Base-by-base conservation (phyloP, 768 basidiomycete genomes). In the Mycena polygramma region DNA sequence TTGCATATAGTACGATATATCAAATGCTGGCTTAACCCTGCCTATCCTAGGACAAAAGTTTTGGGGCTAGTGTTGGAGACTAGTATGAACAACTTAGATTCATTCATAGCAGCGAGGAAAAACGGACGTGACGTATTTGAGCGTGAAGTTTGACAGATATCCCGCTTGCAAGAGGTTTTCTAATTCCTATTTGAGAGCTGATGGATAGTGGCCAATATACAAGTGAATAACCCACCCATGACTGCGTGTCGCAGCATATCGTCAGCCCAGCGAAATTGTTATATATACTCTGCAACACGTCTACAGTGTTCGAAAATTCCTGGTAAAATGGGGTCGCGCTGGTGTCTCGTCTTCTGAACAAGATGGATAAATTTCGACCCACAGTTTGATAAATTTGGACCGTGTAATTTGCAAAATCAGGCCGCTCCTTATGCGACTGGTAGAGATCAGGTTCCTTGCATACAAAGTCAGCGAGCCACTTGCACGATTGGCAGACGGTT, bases 381-480 rank as follows among this genome's bases (percentile, higher is more conserved):
- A 53, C 52, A 4, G 26, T 35, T 15, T 53, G 20, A 17, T 53
- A 53, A 7, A 53, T 17, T 30, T 26, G 13, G 30, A 53, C 17
- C 11, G 52, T 53, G 30, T 53, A 53, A 11, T 53, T 53, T 30
- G 52, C 11, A 13, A 35, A 8, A 53, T 35, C 1, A 1, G 52
- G 52, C 14, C 52, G 52, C 52, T 53, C 26, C 15, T 10, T 14
- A 53, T 53, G 52, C 26, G 13, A 24, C 52, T 53, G 26, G 26
- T 53, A 53, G 26, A 53, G 52, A 30, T 53, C 52, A 30, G 52
- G 52, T 30, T 53, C 52, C 52, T 48, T 53, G 52, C 15, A 53
- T 0, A 19, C 4, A 53, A 30, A 15, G n/a, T 35, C 52, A 53
- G 15, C 26, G 14, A 53, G 26, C 30, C 30, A 30, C 26, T 53